These are phyloP conservation scores for Endoconidiophora polonica DNA, from an alignment of 2,329 filamentous ascomycete species.

Conservation along the genomic window DNA sequence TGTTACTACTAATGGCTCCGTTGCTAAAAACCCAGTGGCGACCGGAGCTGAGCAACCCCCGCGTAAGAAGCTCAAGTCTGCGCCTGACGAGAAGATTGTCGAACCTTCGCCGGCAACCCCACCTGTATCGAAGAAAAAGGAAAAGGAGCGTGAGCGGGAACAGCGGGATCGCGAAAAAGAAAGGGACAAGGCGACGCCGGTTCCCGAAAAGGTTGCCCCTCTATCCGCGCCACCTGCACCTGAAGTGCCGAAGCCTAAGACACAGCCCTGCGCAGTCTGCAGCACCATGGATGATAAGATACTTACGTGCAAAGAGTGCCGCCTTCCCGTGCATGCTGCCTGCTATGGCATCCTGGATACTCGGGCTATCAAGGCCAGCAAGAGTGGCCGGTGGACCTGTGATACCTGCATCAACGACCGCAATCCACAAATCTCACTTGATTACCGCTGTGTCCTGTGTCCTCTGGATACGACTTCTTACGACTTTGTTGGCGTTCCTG, in stretches of 20 bases:
- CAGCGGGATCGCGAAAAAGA: constrained; percentile 1
- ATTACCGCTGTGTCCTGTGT: constrained; percentile 86
- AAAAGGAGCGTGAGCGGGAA: constrained; percentile 3
- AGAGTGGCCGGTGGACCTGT: constrained; percentile 70
- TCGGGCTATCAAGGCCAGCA: constrained; percentile 26
- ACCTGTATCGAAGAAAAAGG: constrained; percentile 18
- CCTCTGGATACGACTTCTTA: constrained; percentile 66
- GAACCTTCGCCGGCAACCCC: constrained; percentile 30
- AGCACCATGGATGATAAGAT: constrained; percentile 57
- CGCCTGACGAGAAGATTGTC: constrained; percentile 24
- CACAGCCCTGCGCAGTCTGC: constrained; percentile 76
- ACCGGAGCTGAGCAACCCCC: constrained; percentile 27
- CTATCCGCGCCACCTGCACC: background rate
- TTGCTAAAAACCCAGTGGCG: constrained; percentile 10
- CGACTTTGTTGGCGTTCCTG: constrained; percentile 66
- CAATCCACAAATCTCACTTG: constrained; percentile 79
- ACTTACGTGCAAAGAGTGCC: constrained; percentile 71
- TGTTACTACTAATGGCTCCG: constrained; percentile 12
- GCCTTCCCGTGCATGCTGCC: constrained; percentile 74
- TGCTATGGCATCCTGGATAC: constrained; percentile 77
- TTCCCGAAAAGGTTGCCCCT: constrained; percentile 31
- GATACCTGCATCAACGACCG: constrained; percentile 94
- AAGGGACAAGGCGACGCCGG: constrained; percentile 5
- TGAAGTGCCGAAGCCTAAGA: constrained; percentile 51
- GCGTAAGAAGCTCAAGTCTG: constrained; percentile 47